Conservation (phyloP, 2,329 filamentous ascomycete genomes). For the Camillea tinctor region DNA sequence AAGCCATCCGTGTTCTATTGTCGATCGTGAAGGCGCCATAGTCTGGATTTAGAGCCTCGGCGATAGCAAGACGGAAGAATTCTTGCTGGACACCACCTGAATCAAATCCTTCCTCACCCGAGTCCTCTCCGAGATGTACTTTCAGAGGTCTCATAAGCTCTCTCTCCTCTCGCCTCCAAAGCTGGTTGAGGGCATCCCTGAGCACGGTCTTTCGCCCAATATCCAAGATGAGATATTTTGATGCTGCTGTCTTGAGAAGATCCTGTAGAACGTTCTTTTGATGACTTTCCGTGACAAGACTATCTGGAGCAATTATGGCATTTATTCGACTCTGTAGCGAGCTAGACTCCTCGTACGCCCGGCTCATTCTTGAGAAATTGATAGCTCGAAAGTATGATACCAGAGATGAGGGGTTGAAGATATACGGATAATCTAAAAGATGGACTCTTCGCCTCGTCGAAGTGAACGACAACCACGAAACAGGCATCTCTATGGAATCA, state of each 20-base stretch:
- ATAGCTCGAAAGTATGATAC: conserved; percentile 85
- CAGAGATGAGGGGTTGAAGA: conserved; percentile 71
- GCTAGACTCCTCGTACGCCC: conserved; percentile 69
- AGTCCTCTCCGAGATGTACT: conserved; percentile 78
- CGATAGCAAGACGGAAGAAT: conserved; percentile 84
- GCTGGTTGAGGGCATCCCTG: conserved; percentile 75
- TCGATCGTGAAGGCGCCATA: conserved; percentile 83
- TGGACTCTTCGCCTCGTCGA: conserved; percentile 66
- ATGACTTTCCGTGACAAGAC: conserved; percentile 54
- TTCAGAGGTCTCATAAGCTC: conserved; percentile 85
- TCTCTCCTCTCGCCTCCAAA: conserved; percentile 81
- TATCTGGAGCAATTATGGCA: conserved; percentile 53
- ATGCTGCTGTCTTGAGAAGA: conserved; percentile 63
- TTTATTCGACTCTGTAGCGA: conserved; percentile 56
- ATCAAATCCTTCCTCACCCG: conserved; percentile 86
- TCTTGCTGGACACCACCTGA: conserved; percentile 96
- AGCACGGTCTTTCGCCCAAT: conserved; percentile 68
- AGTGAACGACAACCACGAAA: conserved; percentile 64
- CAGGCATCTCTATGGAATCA: conserved; percentile 71
- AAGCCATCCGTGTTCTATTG: conserved; percentile 72
- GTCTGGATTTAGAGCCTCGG: conserved; percentile 73
- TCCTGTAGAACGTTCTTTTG: conserved; percentile 63
- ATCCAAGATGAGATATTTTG: conserved; percentile 69
- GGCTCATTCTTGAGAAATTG: conserved; percentile 84
- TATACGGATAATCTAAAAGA: conserved; percentile 75